Base-by-base conservation (phyloP, 768 basidiomycete species). In the Mycena pura region DNA sequence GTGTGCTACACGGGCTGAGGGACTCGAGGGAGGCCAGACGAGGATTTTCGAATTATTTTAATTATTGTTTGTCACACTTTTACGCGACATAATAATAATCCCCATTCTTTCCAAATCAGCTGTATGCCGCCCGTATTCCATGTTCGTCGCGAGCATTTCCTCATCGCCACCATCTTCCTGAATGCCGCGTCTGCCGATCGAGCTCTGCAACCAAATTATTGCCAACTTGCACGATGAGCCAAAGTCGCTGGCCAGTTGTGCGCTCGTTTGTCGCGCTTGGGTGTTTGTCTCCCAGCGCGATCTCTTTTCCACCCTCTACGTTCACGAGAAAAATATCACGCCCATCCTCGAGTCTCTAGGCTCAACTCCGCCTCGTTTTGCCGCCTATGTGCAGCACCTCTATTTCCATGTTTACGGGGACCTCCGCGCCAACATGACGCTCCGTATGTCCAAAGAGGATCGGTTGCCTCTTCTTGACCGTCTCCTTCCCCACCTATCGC, bases 241-340 rank as follows among this genome's bases (percentile, higher is more conserved):
- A 24, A 25, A 29, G 32, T n/a, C 55, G 40, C 60, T 65, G 11
- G 27, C 29, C 28, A 54, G 29, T 17, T 65, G 64, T 27, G 59
- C 64, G 17, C 41, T 65, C 24, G 64, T 61, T n/a, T 57, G 44
- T 36, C 64, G 56, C 15, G 11, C 55, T 14, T 65, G 64, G 60
- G 39, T 39, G 4, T 25, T 45, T n/a, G 21, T 45, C 27, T 32
- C 56, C 27, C 64, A 62, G 22, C 60, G 64, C 15, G 25, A 27
- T 22, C 46, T 62, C n/a, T 57, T 65, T 31, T 52, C 51, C 9
- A 57, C 32, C 24, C 52, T 65, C 49, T 22, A 7, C 39, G 48
- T 65, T 8, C 28, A 62, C 17, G 60, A 65, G 32, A 19, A 31
- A 5, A 62, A 65, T 52, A 44, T 38, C 13, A 17, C 47, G 2